These are phyloP conservation scores for Lepidium sativum DNA, from an alignment of 345 rosid species.

Conservation along the genomic window DNA sequence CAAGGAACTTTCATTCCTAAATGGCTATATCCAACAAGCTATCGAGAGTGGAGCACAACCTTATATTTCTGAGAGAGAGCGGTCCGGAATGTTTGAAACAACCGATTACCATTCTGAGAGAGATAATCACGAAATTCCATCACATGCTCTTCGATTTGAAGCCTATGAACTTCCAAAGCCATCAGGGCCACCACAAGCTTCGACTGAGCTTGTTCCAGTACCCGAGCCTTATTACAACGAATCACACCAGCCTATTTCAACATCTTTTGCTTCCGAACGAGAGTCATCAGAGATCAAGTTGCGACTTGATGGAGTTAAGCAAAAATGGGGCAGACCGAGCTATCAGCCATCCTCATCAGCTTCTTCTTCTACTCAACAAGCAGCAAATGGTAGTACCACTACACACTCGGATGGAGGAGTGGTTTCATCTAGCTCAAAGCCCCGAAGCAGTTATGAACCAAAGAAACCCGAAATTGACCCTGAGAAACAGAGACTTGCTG, in stretches of 20 bases:
- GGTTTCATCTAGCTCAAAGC: slow-evolving; percentile 38
- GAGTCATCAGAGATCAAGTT: slow-evolving; percentile 62
- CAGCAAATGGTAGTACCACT: slow-evolving; percentile 47
- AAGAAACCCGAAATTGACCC: slow-evolving; percentile 63
- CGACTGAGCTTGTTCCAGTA: slow-evolving; percentile 67
- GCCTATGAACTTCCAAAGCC: slow-evolving; percentile 92
- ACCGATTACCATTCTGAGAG: slow-evolving; percentile 44
- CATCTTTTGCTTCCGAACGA: slow-evolving; percentile 41
- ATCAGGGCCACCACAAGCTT: slow-evolving; percentile 35
- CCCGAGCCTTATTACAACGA: slow-evolving; percentile 64
- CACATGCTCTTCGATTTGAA: slow-evolving; percentile 84
- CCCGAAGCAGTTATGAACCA: slow-evolving; percentile 45
- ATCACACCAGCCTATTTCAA: slow-evolving; percentile 34
- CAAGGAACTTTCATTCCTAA: slow-evolving; percentile 66
- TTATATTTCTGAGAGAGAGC: slow-evolving; percentile 72
- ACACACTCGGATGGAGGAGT: slow-evolving; percentile 31
- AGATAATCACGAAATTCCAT: slow-evolving; percentile 50
- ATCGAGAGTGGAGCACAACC: slow-evolving; percentile 76
- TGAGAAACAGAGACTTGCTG: slow-evolving; percentile 98
- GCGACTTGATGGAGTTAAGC: slow-evolving; percentile 91
- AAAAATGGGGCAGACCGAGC: slow-evolving; percentile 83
- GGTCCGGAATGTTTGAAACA: slow-evolving; percentile 41
- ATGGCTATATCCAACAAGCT: slow-evolving; percentile 58
- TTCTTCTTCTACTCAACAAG: slow-evolving; percentile 40
- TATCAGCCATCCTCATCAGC: slow-evolving; percentile 49